Percentiles rank a stretch among this genome's conserved stretches.
Evolutionary conservation across 2,329 filamentous ascomycete genomes (phyloP).

Genomic region (Bisporella sp.): DNA sequence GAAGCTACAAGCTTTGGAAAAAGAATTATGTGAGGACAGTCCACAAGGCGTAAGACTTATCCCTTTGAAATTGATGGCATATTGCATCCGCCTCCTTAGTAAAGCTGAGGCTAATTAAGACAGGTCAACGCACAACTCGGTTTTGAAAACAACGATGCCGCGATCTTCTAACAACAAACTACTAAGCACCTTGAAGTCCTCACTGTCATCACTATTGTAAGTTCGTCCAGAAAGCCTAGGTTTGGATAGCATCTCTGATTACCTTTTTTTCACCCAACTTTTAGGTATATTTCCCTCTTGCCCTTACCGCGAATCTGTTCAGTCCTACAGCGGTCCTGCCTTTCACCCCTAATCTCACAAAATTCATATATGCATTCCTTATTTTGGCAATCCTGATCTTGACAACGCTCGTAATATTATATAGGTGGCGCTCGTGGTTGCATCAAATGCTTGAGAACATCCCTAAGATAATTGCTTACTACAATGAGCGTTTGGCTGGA

Average conservation of each 20-base stretch:
- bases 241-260: neutral
- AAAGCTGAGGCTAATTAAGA: neutral
- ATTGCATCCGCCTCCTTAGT: no score
- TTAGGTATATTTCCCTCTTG: constrained; percentile 4
- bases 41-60: constrained; percentile 4
- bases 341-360: constrained; percentile 1
- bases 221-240: neutral
- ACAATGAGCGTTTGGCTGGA: neutral
- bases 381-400: constrained; percentile 2
- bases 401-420: constrained; percentile 1
- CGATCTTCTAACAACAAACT: constrained; percentile 1
- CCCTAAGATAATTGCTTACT: neutral
- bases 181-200: constrained; percentile 2
- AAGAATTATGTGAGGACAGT: neutral
- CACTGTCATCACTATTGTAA: constrained; percentile 5
- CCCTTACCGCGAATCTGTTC: constrained; percentile 1
- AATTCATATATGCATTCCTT: constrained; percentile 1
- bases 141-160: constrained; percentile 4
- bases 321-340: constrained; percentile 2
- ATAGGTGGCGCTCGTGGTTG: neutral
- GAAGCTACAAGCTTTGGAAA: neutral
- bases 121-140: constrained; percentile 1
- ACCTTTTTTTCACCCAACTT: neutral
- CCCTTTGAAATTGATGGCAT: neutral
- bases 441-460: neutral